Base-by-base conservation (phyloP, 148 eudicot genomes). In the Polygonum maritimum region DNA sequence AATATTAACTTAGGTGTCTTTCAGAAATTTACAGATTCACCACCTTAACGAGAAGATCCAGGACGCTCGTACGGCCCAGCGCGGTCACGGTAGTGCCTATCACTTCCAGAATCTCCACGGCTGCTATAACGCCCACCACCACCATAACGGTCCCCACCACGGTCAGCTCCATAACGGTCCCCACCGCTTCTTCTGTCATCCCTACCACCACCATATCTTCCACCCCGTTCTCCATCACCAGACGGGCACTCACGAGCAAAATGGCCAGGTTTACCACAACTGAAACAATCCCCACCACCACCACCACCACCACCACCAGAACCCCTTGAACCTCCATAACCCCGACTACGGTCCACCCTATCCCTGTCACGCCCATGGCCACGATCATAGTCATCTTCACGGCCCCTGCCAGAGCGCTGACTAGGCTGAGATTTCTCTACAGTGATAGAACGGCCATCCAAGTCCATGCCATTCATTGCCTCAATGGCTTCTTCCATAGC, bases 401-500 rank as follows among this genome's bases (percentile, higher is more conserved):
- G 86, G 67, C 87, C 97, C 79, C 93, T 84, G 19, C 90, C 89
- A 19, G 86, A 81, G 63, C 91, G 87, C 75, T 82, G 87, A 36
- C 82, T 78, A 33, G 92, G 98, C 76, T 89, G 96, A 75, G 98
- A 95, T 85, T 81, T 92, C 83, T 94, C 98, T 58, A 94, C 98
- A 31, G 98, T 94, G 47, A 94, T 94, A 57, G 86, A 63, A 40
- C 97, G 88, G 7, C 98, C 98, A 89, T 92, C 98, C 74, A 94
- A 84, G 74, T 94, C 93, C 65, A 88, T 83, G 9, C 98, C 97
- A 82, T 90, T 84, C 98, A 92, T 94, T 75, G 73, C 89, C 39
- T 90, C 91, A 80, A 95, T 95, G 49, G 99, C 99, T 71, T 95
- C 99, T 81, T 95, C 99, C 97, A 92, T 90, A 71, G 89, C 89